Evolutionary conservation across 768 basidiomycete genomes (phyloP), one percentile per base, ranked within the genome.

Genomic region (Russula brevipes): DNA sequence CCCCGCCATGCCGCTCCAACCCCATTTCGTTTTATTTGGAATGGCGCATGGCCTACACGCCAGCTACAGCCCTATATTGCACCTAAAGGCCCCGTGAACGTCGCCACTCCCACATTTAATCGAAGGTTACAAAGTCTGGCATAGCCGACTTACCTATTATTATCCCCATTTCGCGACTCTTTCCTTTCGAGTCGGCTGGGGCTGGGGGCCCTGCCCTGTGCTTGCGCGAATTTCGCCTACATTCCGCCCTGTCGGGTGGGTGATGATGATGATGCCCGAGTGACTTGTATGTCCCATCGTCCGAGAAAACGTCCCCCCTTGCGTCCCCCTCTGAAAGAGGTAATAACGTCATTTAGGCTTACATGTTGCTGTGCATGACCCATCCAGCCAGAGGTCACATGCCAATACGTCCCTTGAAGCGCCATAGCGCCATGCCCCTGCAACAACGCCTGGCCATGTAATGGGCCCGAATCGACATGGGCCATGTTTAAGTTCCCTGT

Each of bases 341-440:
- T n/a, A 5, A 12, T 5, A 51, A 44, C 12, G 38, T 30, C 52
- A 19, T 5, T 54, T 52, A 57, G 36, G 16, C 30, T 54, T 35
- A 55, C 38, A n/a, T 17, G 12, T 16, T 49, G 11, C 41, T 50
- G 39, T 45, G 44, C 42, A 12, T 35, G 35, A 46, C 30, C 38
- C 42, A 35, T 57, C 10, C 17, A 42, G 6, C 11, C 16, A 30
- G 30, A 36, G 62, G 39, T 63, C 62, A 63, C 62, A 63, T 63
- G 55, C 33, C n/a, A 36, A 17, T 6, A 39, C 51, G 45, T 47
- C 41, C 38, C 12, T 33, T 11, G 14, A 0, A 39, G 24, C 24
- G 24, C 24, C 24, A 24, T 1, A 5, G 61, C 61, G 61, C 56
- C 61, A n/a, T 33, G 0, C 36, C 31, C 62, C 57, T 54, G 62